Evolutionary conservation across 176 grass and related monocot species (phyloP).

Genomic region (Bolboschoenus planiculmis): DNA sequence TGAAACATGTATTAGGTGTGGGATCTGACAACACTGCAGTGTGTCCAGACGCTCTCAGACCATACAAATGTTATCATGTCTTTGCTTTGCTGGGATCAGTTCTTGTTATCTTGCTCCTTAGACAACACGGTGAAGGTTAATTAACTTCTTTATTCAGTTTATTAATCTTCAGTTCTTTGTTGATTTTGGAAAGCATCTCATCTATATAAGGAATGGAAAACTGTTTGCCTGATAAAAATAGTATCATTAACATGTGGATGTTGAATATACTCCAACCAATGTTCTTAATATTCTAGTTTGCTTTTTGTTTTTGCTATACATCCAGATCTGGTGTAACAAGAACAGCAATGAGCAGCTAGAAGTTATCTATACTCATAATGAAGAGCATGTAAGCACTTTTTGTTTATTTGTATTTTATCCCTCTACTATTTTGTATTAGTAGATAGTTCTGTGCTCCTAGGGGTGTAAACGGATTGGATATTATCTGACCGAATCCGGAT

Average conservation of each 20-base stretch:
- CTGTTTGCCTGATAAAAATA: not conserved
- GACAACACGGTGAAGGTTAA: slow-evolving; percentile 87
- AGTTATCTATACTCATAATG: slow-evolving; percentile 86
- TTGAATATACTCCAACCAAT: not conserved
- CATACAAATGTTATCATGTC: slow-evolving; percentile 83
- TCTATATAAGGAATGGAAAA: not conserved
- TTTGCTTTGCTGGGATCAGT: slow-evolving; percentile 94
- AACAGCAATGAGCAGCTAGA: slow-evolving; percentile 63
- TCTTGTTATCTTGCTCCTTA: slow-evolving; percentile 93
- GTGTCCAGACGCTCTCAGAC: slow-evolving; percentile 84
- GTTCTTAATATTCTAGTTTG: not conserved
- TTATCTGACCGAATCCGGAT: too few relatives aligned
- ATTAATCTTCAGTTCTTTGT: not conserved
- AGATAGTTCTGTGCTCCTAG: not conserved
- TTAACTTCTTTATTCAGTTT: not conserved
- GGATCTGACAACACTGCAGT: slow-evolving; percentile 83
- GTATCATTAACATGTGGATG: not conserved
- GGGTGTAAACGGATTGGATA: too few relatives aligned
- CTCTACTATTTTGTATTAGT: not conserved
- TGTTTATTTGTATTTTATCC: not conserved
- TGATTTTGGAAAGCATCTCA: slow-evolving; percentile 13
- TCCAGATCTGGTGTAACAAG: slow-evolving; percentile 81
- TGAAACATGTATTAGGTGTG: slow-evolving; percentile 66
- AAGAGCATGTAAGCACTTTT: slow-evolving; percentile 62
- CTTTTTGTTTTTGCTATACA: not conserved